Conservation (phyloP, 371 early-diverging fungal species). For the Amoeboaphelidium protococcarum region DNA sequence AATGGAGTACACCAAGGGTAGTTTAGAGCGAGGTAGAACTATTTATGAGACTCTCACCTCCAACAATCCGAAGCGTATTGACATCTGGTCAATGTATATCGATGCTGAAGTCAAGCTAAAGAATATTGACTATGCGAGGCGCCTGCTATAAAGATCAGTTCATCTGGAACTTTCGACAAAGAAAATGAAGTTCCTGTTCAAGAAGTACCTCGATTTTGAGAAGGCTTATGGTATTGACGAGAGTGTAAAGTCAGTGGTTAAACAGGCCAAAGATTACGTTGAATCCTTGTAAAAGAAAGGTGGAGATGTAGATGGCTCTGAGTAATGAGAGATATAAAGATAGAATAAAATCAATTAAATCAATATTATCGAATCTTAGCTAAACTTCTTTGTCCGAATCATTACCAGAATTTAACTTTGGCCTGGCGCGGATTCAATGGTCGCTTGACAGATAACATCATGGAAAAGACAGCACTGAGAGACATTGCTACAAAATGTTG, state of each 20-base stretch:
- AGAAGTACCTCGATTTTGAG: constrained; percentile 82
- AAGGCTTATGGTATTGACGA: constrained; percentile 53
- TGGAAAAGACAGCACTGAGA: no score
- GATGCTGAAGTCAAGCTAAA: constrained; percentile 71
- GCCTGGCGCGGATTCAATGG: no score
- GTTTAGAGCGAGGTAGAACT: constrained; percentile 79
- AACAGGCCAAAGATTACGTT: constrained; percentile 57
- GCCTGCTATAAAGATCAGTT: constrained; percentile 64
- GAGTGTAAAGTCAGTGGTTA: constrained; percentile 54
- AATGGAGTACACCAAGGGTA: constrained; percentile 76
- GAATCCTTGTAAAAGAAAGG: constrained; percentile 11
- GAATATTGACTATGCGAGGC: constrained; percentile 27
- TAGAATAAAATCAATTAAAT: no score
- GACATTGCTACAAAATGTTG: no score
- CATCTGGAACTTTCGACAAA: constrained; percentile 67
- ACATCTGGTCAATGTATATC: constrained; percentile 79
- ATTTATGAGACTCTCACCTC: constrained; percentile 76
- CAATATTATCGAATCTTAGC: no score
- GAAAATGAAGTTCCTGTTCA: constrained; percentile 93
- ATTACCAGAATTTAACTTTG: no score
- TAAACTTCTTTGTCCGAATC: no score
- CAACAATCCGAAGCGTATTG: constrained; percentile 70
- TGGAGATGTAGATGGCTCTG: no score
- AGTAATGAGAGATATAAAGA: no score
- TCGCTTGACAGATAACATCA: no score